A percentile compares a stretch with the other conserved stretches of the same genome.
Conservation (phyloP, 1,139 yeast genomes). For the Sugiyamaella xylanicola region DNA sequence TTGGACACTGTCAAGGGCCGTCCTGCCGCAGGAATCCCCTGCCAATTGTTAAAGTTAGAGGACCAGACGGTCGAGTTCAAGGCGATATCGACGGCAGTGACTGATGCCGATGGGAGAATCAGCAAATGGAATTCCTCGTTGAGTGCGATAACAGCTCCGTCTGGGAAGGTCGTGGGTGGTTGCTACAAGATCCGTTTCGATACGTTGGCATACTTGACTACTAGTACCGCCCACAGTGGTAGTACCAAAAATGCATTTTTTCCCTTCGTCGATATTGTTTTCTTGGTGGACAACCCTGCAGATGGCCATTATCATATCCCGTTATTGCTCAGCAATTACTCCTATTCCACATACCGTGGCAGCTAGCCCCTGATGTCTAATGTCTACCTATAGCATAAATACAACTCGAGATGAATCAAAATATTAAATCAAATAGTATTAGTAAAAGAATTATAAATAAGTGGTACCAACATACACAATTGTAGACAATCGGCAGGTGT, state of each 20-base stretch:
- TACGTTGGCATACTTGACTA: conserved; percentile 73
- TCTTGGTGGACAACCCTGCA: conserved; percentile 64
- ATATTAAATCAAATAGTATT: no score
- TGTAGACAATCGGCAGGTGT: no score
- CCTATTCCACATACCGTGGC: conserved; percentile 89
- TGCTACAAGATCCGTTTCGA: conserved; percentile 36
- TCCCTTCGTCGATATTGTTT: conserved; percentile 80
- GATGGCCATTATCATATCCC: conserved; percentile 88
- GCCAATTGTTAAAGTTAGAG: conserved; percentile 37
- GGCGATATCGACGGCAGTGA: conserved; percentile 56
- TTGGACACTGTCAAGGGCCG: conserved; percentile 80
- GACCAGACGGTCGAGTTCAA: conserved; percentile 32
- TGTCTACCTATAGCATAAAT: no score
- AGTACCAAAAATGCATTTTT: conserved; percentile 53
- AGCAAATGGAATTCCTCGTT: conserved; percentile 56
- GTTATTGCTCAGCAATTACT: conserved; percentile 72
- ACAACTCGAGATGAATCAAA: not conserved
- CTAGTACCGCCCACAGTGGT: conserved; percentile 69
- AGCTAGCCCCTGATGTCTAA: no score
- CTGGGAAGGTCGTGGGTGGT: conserved; percentile 30
- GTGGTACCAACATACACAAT: no score
- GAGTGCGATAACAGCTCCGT: conserved; percentile 10
- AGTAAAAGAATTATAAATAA: no score
- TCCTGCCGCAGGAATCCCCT: conserved; percentile 68
- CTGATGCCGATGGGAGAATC: conserved; percentile 79